Evolutionary conservation across 2,329 filamentous ascomycete species (phyloP).

Genomic region (Cladophialophora carrionii): DNA sequence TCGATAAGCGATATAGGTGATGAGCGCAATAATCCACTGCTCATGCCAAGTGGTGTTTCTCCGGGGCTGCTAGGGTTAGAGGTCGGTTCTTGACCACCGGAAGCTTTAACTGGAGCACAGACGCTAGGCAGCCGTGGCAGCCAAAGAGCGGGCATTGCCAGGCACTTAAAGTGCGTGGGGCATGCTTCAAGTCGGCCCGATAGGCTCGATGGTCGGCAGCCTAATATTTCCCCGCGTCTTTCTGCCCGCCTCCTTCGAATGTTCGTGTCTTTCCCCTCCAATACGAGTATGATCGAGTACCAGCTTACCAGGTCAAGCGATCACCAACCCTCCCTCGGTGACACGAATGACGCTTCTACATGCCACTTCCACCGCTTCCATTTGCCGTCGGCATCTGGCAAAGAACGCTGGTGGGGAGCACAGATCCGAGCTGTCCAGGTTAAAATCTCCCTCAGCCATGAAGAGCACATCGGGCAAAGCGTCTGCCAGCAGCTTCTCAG

Average conservation of each 20-base stretch:
- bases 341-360: background rate
- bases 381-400: slow-evolving; percentile 1
- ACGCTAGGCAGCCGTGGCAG: background rate
- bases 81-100: too few relatives aligned
- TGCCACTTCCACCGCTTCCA: background rate
- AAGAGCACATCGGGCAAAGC: slow-evolving; percentile 6
- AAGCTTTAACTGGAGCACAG: background rate
- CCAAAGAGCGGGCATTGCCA: background rate
- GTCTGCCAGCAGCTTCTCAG: slow-evolving; percentile 1
- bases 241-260: background rate
- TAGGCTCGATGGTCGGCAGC: background rate
- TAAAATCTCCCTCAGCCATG: background rate
- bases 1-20: background rate
- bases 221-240: background rate
- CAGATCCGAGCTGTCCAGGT: background rate
- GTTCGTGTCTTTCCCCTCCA: too few relatives aligned
- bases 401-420: background rate
- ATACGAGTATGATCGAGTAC: too few relatives aligned
- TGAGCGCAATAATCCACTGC: background rate
- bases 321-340: background rate
- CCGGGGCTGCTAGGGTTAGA: background rate
- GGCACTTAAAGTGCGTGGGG: background rate
- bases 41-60: slow-evolving; percentile 6
- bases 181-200: background rate
- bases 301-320: background rate